Evolutionary conservation across 1,139 yeast species (phyloP), one percentile per base, ranked within the genome.

Genomic region (Taphrina communis): DNA sequence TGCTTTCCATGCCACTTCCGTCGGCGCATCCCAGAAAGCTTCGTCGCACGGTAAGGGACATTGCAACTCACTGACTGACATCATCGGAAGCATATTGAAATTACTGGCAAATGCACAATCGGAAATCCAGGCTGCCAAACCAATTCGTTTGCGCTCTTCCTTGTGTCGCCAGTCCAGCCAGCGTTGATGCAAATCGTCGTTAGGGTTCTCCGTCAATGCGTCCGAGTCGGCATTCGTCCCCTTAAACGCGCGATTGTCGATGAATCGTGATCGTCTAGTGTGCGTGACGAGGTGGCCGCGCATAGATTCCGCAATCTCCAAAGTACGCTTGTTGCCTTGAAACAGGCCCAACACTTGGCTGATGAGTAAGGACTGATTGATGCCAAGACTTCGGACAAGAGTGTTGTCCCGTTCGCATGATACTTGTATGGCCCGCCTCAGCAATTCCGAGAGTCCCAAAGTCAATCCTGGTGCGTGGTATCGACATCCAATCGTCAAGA

Each of bases 31-130:
- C 56, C 56, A 51, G 5, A 25, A 21, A 21, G 36, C 21, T 19
- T 51, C 38, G 36, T 51, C 56, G 21, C 56, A 51, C 11, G 56
- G 56, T 35, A 51, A n/a, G 12, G 36, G 39, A 31, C 56, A 51
- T 31, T 51, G 56, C 17, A 51, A 25, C 17, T 51, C 56, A 21
- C 39, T 31, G 8, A 51, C 36, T 8, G 56, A 25, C 56, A 51
- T 51, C 36, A 25, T 25, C 12, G 56, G 56, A 11, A 51, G n/a
- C 38, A 21, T 25, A 19, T 51, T 21, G 56, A 51, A 51, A 11
- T 21, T 21, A n/a, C 36, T 51, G n/a, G 56, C 56, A 31, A 51
- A 51, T 19, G 36, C 21, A 51, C 38, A 21, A 25, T 51, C 56
- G 11, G 56, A 21, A 19, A 51, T 21, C 56, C 56, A 51, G n/a